Evolutionary conservation across 345 rosid genomes (phyloP), one percentile per base, ranked within the genome.

Genomic region (Diplotaxis tenuifolia): DNA sequence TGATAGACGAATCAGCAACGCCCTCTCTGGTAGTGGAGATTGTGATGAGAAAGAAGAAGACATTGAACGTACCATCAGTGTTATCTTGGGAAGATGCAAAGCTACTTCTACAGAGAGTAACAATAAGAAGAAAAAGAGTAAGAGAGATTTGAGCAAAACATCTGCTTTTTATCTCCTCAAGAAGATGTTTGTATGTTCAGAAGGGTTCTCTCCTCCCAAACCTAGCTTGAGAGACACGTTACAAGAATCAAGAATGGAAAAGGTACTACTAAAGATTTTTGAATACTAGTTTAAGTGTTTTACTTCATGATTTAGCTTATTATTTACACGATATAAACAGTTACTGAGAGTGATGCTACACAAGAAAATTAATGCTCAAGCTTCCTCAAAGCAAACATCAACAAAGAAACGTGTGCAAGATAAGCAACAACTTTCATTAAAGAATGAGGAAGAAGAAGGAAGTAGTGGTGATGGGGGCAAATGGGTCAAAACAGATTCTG

Each of bases 201-300:
- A 85, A 22, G 89, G 96, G 21, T 88, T 89, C 73, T 12, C 75
- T 23, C 57, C 34, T 3, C 96, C 96, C 0, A 79, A 75, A 8
- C 89, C 93, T 5, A 87, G 84, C 70, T 80, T 89, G 86, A 88
- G 87, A 75, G 96, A 91, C 71, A 70, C 92, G 9, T 80, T 89
- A 73, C 92, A 82, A 28, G 97, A 94, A 66, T 85, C 97, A 2
- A 86, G 97, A 87, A 88, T 94, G 95, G 98, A 94, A 78, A 91
- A 92, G 93, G 98, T 94, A 87, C 7, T 38, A 3, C 15, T 19
- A 22, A 12, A 18, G 9, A 14, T 65, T 29, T 65, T 56, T 3
- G n/a, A 7, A 34, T 9, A 10, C 32, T 56, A 14, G 6, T 14
- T 23, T 2, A 1, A 42, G 2, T 25, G 6, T 14, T 20, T 15